phyloP scores from a whole-genome alignment of 2,329 filamentous ascomycete genomes.

The Monilinia fructigena region DNA sequence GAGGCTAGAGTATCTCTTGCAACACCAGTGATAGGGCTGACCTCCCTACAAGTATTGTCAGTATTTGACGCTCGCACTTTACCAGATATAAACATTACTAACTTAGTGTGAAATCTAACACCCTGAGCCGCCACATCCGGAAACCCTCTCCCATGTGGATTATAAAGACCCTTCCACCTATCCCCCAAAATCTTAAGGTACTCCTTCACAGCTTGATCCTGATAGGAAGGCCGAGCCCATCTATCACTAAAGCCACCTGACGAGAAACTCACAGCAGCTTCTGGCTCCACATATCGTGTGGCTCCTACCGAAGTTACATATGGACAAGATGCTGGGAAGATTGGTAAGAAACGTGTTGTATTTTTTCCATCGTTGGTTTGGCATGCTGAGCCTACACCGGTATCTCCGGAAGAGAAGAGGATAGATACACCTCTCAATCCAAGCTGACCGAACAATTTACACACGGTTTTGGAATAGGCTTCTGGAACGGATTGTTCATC shows the following conservation, averaged over 20 bases:
- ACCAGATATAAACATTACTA: neutral
- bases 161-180: slow-evolving; percentile 49
- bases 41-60: slow-evolving; percentile 22
- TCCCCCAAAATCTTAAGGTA: slow-evolving; percentile 46
- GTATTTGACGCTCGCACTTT: neutral
- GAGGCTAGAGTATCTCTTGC: slow-evolving; percentile 22
- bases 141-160: slow-evolving; percentile 51
- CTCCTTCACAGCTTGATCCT: slow-evolving; percentile 45
- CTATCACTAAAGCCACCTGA: slow-evolving; percentile 53
- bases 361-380: slow-evolving; percentile 58
- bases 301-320: slow-evolving; percentile 67
- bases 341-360: slow-evolving; percentile 55
- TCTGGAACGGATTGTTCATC: slow-evolving; percentile 63
- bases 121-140: slow-evolving; percentile 57
- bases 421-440: slow-evolving; percentile 63
- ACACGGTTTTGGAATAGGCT: slow-evolving; percentile 60
- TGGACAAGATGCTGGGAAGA: slow-evolving; percentile 65
- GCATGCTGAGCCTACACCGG: slow-evolving; percentile 54
- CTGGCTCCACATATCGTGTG: slow-evolving; percentile 51
- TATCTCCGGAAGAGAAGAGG: slow-evolving; percentile 60
- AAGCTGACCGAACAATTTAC: slow-evolving; percentile 61
- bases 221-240: slow-evolving; percentile 49
- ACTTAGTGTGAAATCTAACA: slow-evolving; percentile 49
- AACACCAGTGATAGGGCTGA: slow-evolving; percentile 47
- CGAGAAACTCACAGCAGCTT: slow-evolving; percentile 42